Conservation (phyloP, 2,329 filamentous ascomycete species). For the Aspergillus japonicus region DNA sequence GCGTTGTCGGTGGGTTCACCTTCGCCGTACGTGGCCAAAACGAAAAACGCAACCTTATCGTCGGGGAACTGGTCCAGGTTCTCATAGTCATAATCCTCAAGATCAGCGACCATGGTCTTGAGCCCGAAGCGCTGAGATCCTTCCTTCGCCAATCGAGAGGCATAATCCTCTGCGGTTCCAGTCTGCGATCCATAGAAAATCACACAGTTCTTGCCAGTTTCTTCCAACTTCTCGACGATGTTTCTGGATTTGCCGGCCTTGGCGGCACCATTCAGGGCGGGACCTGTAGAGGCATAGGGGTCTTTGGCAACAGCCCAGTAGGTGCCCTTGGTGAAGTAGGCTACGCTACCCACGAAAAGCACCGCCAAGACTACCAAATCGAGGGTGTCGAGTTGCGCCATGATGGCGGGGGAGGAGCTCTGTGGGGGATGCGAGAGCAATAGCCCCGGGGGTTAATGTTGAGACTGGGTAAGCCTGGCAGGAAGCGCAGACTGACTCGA, state of each 20-base stretch:
- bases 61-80: slow-evolving; percentile 84
- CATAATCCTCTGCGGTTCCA: slow-evolving; percentile 97
- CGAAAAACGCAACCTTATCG: slow-evolving; percentile 92
- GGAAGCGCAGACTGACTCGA: slow-evolving; percentile 6
- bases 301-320: slow-evolving; percentile 82
- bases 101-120: slow-evolving; percentile 96
- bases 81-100: slow-evolving; percentile 97
- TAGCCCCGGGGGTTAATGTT: background rate
- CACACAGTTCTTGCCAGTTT: slow-evolving; percentile 93
- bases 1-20: slow-evolving; percentile 98
- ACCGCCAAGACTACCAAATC: slow-evolving; percentile 87
- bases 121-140: slow-evolving; percentile 93
- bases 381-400: slow-evolving; percentile 95
- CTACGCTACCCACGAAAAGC: slow-evolving; percentile 81
- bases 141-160: slow-evolving; percentile 92
- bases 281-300: slow-evolving; percentile 74
- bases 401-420: slow-evolving; percentile 38
- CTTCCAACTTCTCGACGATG: slow-evolving; percentile 93
- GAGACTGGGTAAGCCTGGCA: background rate
- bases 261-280: slow-evolving; percentile 59
- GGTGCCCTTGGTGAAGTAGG: slow-evolving; percentile 97
- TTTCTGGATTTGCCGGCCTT: slow-evolving; percentile 86
- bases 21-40: slow-evolving; percentile 96
- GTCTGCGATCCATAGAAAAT: slow-evolving; percentile 99
- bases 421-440: slow-evolving; percentile 5